Evolutionary conservation across 2,329 filamentous ascomycete species (phyloP), one percentile per base, ranked within the genome.

Genomic region (Ophiobolus disseminans): DNA sequence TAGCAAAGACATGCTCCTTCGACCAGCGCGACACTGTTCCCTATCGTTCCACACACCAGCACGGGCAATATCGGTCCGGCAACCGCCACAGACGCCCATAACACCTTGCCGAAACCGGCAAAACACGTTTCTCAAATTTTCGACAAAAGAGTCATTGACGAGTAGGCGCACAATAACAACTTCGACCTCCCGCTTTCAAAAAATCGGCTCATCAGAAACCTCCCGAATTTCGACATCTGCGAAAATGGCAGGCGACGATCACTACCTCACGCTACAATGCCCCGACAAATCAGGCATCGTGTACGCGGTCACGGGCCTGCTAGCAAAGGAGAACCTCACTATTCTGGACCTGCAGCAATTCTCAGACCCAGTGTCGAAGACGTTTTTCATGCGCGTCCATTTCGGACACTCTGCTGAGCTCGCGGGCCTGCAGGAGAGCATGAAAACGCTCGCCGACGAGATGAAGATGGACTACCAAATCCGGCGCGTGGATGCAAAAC

Each of bases 371-470:
- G 82, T 79, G 19, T 88, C 86, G 16, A 78, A 88, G 69, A 87
- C 82, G 48, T 94, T 94, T 79, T 94, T 94, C 78, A 93, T 94
- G 90, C 84, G 90, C 69, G 88, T 93, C 62, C 89, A 92, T 73
- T 93, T 93, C 28, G 87, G 85, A 8, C 83, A 87, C 51, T 79
- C 78, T 3, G 58, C 72, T 5, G 72, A 79, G 28, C 74, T 78
- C 5, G 71, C 60, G 69, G 50, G 30, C 50, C 48, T 79, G 75
- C 52, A 82, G 78, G 39, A 78, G 78, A 80, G 83, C 5, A 86
- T 93, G 62, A 74, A 78, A 21, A 73, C 78, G 32, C 83, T 90
- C 42, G 87, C 87, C 3, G 63, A 75, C 41, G 78, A 86, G 20
- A 83, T 90, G 75, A 67, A 79, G 48, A 88, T 91, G 85, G 79